These are phyloP conservation scores for Amanita jacksonii DNA, from an alignment of 768 basidiomycete genomes.

Conservation along the genomic window DNA sequence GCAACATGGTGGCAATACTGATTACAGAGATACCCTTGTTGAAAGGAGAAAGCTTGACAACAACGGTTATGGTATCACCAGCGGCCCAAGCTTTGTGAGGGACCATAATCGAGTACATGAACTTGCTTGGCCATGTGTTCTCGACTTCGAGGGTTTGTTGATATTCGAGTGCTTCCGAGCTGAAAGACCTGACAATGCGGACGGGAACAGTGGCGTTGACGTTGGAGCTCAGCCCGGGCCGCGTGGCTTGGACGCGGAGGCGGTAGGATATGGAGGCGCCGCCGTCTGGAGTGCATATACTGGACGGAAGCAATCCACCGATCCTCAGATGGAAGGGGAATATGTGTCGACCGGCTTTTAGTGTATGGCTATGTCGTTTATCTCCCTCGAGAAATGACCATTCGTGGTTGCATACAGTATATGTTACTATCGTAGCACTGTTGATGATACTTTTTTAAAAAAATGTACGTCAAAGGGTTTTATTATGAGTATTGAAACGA, in stretches of 20 bases:
- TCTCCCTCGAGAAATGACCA: slow-evolving; percentile 91
- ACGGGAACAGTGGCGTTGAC: slow-evolving; percentile 55
- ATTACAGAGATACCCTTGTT: slow-evolving; percentile 74
- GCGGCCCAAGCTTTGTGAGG: slow-evolving; percentile 96
- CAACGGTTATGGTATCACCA: slow-evolving; percentile 73
- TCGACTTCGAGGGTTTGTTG: slow-evolving; percentile 93
- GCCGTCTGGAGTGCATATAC: slow-evolving; percentile 46
- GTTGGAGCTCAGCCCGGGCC: slow-evolving; percentile 54
- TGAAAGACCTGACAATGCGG: slow-evolving; percentile 62
- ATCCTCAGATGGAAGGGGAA: slow-evolving; percentile 90
- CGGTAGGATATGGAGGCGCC: slow-evolving; percentile 78
- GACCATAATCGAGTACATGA: slow-evolving; percentile 91
- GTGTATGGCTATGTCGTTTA: slow-evolving; percentile 70
- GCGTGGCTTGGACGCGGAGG: slow-evolving; percentile 75
- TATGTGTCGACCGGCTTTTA: slow-evolving; percentile 90
- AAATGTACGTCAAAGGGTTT: slow-evolving; percentile 2
- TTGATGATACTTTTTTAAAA: slow-evolving; percentile 27
- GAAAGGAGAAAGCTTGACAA: slow-evolving; percentile 82
- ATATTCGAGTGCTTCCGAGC: slow-evolving; percentile 82
- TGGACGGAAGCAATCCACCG: slow-evolving; percentile 79
- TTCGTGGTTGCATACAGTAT: slow-evolving; percentile 69
- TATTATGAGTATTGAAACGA: background rate
- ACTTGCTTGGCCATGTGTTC: slow-evolving; percentile 95
- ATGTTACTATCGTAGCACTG: slow-evolving; percentile 39
- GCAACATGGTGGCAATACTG: slow-evolving; percentile 55